Base-by-base conservation (phyloP, 192 early-diverging fungal genomes). In the Tieghemiomyces parasiticus region DNA sequence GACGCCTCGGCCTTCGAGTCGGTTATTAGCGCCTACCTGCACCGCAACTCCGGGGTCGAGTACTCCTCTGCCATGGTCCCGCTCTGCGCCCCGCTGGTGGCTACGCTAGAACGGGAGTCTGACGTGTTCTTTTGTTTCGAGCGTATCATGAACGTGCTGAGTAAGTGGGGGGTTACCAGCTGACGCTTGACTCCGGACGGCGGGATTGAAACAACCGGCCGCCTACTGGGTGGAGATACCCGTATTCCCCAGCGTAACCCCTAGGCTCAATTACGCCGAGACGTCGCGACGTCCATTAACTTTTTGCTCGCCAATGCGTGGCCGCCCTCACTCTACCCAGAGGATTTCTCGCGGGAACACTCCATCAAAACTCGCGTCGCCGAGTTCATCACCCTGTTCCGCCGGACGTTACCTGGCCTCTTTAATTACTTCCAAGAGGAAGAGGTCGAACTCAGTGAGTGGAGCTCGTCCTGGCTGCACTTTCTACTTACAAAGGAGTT, bases 401-500 rank as follows among this genome's bases (percentile, higher is more conserved):
- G 77, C n/a, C 65, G 63, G 46, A 50, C 75, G 29, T 56, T 76
- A 33, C 77, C 77, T 19, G 77, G 76, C 26, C 61, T 78, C 10
- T 77, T 80, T 66, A 89, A 81, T 65, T 90, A 89, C 69, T 95
- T 95, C 78, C 89, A 92, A 65, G 92, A 95, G 54, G 92, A 95
- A 58, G 91, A 95, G 65, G 85, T 93, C 32, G 83, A 91, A 56
- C 76, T 89, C 35, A 84, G 87, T 65, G 91, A 91, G 61, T 90
- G 86, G 81, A 83, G 82, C 4, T 80, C 85, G 20, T 87, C 89
- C 16, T 91, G 90, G 81, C 77, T 93, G 55, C 82, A 82, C 58
- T 78, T 79, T 65, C 62, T 93, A n/a, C 63, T 95, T 20, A 74
- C 88, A 13, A 81, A 81, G 61, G 90, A 95, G 60, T 74, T 95